These are phyloP conservation scores for Metschnikowia noctiluminum DNA, from an alignment of 805 yeast genomes.

Conservation along the genomic window DNA sequence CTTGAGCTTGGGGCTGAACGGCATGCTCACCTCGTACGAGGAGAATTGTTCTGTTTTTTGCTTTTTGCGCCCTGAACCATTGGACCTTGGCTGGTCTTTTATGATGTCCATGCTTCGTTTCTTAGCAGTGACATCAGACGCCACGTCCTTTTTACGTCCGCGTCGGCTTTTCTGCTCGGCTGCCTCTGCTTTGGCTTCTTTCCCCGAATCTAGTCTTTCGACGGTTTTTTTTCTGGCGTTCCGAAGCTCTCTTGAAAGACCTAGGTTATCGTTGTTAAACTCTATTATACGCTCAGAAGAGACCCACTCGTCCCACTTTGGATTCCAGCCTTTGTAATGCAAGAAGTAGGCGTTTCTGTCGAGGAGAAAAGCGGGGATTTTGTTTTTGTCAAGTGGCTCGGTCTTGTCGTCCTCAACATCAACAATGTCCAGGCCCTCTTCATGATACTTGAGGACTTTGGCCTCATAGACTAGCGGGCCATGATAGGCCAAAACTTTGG, in stretches of 20 bases:
- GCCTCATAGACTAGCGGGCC: constrained; percentile 92
- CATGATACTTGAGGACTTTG: constrained; percentile 63
- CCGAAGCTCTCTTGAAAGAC: constrained; percentile 28
- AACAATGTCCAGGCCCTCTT: constrained; percentile 45
- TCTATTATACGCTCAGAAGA: constrained; percentile 62
- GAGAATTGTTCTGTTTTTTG: constrained; percentile 20
- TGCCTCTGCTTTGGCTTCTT: constrained; percentile 11
- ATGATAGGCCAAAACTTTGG: constrained; percentile 66
- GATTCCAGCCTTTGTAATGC: constrained; percentile 95
- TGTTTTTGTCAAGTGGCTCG: constrained; percentile 31
- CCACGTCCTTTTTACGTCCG: constrained; percentile 8
- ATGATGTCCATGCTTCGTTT: constrained; percentile 1
- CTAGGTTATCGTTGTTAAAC: constrained; percentile 63
- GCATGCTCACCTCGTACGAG: constrained; percentile 48
- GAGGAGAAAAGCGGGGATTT: constrained; percentile 25
- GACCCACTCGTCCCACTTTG: constrained; percentile 98
- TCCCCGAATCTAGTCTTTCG: constrained; percentile 16
- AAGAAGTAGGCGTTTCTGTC: constrained; percentile 53
- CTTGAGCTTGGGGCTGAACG: constrained; percentile 66
- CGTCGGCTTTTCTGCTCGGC: constrained; percentile 6
- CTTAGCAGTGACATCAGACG: constrained; percentile 5
- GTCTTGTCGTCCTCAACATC: constrained; percentile 38
- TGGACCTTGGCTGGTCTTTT: constrained; percentile 1
- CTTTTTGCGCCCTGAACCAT: constrained; percentile 9
- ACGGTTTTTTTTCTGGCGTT: constrained; percentile 19